Conservation (phyloP, 1,139 yeast species). For the Protomyces macrosporus region DNA sequence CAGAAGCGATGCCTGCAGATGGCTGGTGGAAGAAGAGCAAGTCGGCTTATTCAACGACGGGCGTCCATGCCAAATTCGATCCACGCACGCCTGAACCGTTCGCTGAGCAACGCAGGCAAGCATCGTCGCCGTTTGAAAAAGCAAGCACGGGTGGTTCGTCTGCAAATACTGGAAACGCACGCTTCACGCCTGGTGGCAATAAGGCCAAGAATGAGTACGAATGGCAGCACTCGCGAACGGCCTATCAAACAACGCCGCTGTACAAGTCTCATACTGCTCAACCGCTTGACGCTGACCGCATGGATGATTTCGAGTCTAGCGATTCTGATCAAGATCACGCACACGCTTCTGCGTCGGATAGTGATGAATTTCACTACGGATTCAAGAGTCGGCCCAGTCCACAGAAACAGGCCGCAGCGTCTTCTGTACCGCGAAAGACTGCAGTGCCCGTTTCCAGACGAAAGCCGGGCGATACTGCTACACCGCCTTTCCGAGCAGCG, state of each 20-base stretch:
- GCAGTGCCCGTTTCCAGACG: background rate
- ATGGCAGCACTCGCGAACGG: slow-evolving; percentile 16
- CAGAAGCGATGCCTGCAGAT: background rate
- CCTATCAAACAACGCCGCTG: slow-evolving; percentile 5
- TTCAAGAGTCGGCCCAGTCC: background rate
- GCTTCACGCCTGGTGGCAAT: background rate
- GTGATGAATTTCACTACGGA: background rate
- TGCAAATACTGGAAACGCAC: background rate
- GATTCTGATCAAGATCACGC: background rate
- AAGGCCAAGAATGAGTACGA: slow-evolving; percentile 3
- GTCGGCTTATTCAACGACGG: background rate
- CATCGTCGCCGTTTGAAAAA: background rate
- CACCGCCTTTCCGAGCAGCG: background rate
- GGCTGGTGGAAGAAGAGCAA: background rate
- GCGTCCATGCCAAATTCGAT: background rate
- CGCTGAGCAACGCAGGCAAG: background rate
- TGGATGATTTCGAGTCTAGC: background rate
- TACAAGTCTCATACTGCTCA: too few relatives aligned
- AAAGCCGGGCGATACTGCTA: background rate
- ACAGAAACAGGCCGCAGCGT: background rate
- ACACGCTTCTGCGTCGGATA: background rate
- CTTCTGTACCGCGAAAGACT: background rate
- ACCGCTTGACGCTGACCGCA: background rate
- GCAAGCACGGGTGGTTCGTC: background rate
- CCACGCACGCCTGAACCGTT: background rate